A percentile compares a stretch with the other conserved stretches of the same genome.
These are phyloP conservation scores for Eucalyptus camaldulensis DNA, from an alignment of 345 rosid genomes.

Conservation along the genomic window DNA sequence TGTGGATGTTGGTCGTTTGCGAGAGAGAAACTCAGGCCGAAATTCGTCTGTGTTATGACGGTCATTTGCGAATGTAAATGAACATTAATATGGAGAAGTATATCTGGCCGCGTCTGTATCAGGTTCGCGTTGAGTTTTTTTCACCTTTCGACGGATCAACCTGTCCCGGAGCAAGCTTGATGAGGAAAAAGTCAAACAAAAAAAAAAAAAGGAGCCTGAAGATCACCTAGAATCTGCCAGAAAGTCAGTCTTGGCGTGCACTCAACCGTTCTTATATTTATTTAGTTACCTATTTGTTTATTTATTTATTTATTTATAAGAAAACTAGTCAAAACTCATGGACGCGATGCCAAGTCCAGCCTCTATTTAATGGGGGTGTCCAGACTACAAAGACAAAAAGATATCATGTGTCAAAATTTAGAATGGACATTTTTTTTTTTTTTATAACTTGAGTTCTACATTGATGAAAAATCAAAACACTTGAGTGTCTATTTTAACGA, in stretches of 20 bases:
- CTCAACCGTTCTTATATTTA: not conserved
- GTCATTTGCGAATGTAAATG: not conserved
- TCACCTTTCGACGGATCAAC: not conserved
- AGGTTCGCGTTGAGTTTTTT: not conserved
- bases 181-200: not conserved
- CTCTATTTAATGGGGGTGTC: too few relatives aligned
- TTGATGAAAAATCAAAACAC: not conserved
- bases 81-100: not conserved
- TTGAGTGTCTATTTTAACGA: rapidly evolving
- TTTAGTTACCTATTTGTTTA: not conserved
- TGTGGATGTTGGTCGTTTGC: too few relatives aligned
- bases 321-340: too few relatives aligned
- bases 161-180: not conserved
- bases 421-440: too few relatives aligned
- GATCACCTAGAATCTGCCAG: not conserved
- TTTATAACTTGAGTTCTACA: not conserved
- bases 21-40: not conserved
- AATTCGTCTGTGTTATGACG: not conserved
- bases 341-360: too few relatives aligned
- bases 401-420: too few relatives aligned
- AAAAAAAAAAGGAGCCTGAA: not conserved
- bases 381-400: not conserved
- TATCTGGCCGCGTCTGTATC: not conserved
- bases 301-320: too few relatives aligned
- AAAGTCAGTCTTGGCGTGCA: not conserved